Evolutionary conservation across 805 yeast genomes (phyloP).

Genomic region (Groenewaldozyma tartarivorans): DNA sequence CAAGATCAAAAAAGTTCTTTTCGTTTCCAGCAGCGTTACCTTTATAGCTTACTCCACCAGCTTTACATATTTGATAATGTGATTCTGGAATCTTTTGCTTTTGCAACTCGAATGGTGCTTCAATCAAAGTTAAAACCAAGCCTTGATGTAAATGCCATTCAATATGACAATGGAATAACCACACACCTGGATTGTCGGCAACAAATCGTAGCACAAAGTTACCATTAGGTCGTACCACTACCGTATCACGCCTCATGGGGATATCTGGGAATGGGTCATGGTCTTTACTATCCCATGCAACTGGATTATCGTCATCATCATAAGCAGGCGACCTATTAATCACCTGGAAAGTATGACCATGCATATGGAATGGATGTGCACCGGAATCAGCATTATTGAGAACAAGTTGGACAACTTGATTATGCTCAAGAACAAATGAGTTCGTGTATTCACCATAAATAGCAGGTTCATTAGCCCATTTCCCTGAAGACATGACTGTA

Average conservation of each 20-base stretch:
- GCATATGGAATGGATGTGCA: slow-evolving; percentile 95
- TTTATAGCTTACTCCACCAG: slow-evolving; percentile 38
- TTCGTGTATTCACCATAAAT: slow-evolving; percentile 80
- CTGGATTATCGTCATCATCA: slow-evolving; percentile 40
- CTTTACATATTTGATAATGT: slow-evolving; percentile 51
- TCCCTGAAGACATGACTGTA: slow-evolving; percentile 63
- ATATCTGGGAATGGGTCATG: slow-evolving; percentile 36
- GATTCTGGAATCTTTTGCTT: slow-evolving; percentile 46
- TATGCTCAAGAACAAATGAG: slow-evolving; percentile 57
- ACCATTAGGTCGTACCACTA: slow-evolving; percentile 74
- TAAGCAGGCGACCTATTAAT: slow-evolving; percentile 60
- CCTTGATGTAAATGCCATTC: slow-evolving; percentile 98
- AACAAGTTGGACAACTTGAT: slow-evolving; percentile 67
- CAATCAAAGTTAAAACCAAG: slow-evolving; percentile 67
- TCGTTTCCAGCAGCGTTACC: slow-evolving; percentile 90
- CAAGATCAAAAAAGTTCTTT: slow-evolving; percentile 49
- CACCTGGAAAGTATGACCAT: slow-evolving; percentile 86
- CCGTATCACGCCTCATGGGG: slow-evolving; percentile 80
- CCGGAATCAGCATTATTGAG: slow-evolving; percentile 85
- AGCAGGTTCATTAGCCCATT: slow-evolving; percentile 40
- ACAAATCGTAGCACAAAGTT: slow-evolving; percentile 77
- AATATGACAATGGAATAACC: slow-evolving; percentile 98
- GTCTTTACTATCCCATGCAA: slow-evolving; percentile 27
- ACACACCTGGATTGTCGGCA: slow-evolving; percentile 95
- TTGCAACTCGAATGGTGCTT: slow-evolving; percentile 62